Conservation (phyloP, 2,329 filamentous ascomycete species). For the Phyllosticta citribraziliensis region DNA sequence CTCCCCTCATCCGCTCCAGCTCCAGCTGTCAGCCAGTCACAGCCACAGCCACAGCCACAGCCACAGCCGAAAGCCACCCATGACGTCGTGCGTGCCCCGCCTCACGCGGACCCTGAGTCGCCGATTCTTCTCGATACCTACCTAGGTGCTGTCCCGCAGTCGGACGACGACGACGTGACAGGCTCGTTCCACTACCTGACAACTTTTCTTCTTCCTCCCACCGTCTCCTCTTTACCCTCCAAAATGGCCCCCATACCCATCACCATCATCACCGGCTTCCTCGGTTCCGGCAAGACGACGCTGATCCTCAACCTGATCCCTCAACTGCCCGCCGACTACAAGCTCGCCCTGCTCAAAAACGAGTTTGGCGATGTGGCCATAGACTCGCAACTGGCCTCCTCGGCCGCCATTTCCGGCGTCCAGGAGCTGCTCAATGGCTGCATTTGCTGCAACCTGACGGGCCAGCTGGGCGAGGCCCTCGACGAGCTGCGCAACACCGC, state of each 20-base stretch:
- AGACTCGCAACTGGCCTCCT: conserved; percentile 82
- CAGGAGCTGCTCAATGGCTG: conserved; percentile 92
- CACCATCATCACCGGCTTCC: conserved; percentile 92
- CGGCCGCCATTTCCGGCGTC: conserved; percentile 75
- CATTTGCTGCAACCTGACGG: conserved; percentile 98
- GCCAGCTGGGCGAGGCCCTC: conserved; percentile 75
- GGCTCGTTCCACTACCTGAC: neutral
- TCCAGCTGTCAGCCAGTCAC: neutral
- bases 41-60: neutral
- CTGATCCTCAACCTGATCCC: conserved; percentile 89
- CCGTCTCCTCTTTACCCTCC: neutral
- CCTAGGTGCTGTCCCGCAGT: neutral
- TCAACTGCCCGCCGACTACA: conserved; percentile 79
- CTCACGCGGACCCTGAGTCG: conserved; percentile 1
- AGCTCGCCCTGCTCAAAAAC: conserved; percentile 91
- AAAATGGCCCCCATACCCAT: conserved; percentile 58
- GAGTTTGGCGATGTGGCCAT: conserved; percentile 93
- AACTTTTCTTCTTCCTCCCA: neutral
- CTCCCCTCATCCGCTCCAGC: neutral
- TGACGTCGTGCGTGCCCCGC: neutral
- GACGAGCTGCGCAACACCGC: conserved; percentile 55
- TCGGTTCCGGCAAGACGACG: conserved; percentile 93
- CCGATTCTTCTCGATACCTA: neutral
- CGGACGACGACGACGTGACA: neutral
- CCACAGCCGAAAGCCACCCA: neutral